Percentiles rank a stretch among this genome's conserved stretches.
Evolutionary conservation across 2,329 filamentous ascomycete species (phyloP).

Genomic region (Grosmannia penicillata): DNA sequence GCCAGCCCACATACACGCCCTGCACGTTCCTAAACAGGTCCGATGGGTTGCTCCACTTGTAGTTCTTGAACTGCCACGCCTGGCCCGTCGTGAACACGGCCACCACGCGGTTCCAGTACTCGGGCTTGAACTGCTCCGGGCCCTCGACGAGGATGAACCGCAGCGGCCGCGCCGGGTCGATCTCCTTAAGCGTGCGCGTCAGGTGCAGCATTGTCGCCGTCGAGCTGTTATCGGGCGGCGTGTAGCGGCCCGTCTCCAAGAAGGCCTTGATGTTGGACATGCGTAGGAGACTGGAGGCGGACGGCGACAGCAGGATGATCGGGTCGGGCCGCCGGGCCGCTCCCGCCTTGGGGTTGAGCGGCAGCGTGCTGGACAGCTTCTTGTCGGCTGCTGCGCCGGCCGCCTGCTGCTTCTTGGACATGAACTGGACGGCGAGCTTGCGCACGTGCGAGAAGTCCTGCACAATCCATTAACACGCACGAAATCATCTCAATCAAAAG

Average conservation of each 20-base stretch:
- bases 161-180: conserved; percentile 58
- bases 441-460: conserved; percentile 92
- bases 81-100: conserved; percentile 97
- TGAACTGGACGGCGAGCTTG: conserved; percentile 68
- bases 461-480: background rate
- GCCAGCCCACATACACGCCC: conserved; percentile 84
- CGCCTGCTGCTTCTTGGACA: conserved; percentile 41
- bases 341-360: conserved; percentile 35
- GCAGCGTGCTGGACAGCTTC: conserved; percentile 24
- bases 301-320: conserved; percentile 93
- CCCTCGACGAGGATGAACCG: conserved; percentile 94
- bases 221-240: conserved; percentile 57
- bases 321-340: conserved; percentile 49
- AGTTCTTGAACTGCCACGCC: conserved; percentile 96
- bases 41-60: conserved; percentile 82
- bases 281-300: conserved; percentile 83
- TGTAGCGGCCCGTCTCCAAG: conserved; percentile 71
- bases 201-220: conserved; percentile 75
- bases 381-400: conserved; percentile 19
- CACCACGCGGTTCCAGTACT: conserved; percentile 92
- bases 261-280: conserved; percentile 95
- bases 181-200: conserved; percentile 55
- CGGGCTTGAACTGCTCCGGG: conserved; percentile 88
- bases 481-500: background rate
- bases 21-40: conserved; percentile 83